phyloP scores from a whole-genome alignment of 1,284 basidiomycete species.

The Papiliotrema flavescens region DNA sequence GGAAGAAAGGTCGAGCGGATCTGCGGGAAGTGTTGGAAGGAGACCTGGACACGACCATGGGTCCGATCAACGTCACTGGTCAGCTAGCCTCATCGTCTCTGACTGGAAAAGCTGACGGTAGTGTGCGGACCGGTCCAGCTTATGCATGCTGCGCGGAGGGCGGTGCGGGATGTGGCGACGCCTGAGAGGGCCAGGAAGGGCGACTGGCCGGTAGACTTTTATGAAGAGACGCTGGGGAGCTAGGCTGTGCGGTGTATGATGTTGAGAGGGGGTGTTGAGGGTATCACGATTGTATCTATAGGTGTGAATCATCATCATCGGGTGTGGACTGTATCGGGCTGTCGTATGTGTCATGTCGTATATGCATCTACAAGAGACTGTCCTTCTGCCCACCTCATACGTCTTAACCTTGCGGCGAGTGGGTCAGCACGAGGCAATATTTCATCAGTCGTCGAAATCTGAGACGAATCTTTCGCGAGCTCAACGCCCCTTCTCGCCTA shows the following conservation, averaged over 20 bases:
- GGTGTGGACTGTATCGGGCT: too few relatives aligned
- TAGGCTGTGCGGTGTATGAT: background rate
- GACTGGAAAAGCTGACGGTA: background rate
- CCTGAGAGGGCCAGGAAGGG: constrained; percentile 5
- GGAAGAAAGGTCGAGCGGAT: constrained; percentile 9
- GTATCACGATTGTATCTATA: too few relatives aligned
- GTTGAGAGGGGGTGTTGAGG: background rate
- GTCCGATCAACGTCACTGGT: constrained; percentile 15
- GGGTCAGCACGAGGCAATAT: too few relatives aligned
- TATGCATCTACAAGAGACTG: too few relatives aligned
- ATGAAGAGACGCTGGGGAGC: constrained; percentile 19
- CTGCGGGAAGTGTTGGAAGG: constrained; percentile 1
- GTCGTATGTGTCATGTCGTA: too few relatives aligned
- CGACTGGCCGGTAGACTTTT: constrained; percentile 10
- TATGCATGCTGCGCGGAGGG: constrained; percentile 8
- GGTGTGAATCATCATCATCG: too few relatives aligned
- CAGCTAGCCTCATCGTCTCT: background rate
- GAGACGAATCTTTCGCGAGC: too few relatives aligned
- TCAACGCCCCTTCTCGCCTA: too few relatives aligned
- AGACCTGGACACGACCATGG: constrained; percentile 3
- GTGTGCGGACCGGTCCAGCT: constrained; percentile 16
- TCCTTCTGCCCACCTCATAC: too few relatives aligned
- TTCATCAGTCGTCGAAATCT: too few relatives aligned
- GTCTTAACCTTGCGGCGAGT: too few relatives aligned
- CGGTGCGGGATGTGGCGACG: constrained; percentile 9